These are phyloP conservation scores for Vitis hybrid DNA, from an alignment of 177 flowering plant genomes.

Conservation along the genomic window DNA sequence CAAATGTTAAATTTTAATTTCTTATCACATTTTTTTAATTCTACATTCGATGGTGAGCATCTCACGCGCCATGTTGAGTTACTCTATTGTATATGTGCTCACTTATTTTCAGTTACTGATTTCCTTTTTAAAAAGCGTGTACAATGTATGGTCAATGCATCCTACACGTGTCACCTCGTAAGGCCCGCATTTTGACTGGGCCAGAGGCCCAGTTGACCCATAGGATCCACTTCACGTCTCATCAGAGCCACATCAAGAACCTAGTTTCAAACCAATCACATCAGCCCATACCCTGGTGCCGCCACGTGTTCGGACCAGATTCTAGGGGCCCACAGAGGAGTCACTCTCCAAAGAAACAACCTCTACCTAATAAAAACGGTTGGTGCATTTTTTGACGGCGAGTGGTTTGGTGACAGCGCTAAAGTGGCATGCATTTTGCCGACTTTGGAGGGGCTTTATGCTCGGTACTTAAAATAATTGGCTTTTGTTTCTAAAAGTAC, in stretches of 20 bases:
- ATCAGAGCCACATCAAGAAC: not conserved
- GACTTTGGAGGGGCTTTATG: not conserved
- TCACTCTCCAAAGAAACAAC: not conserved
- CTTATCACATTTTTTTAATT: too few relatives aligned
- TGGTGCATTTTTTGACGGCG: not conserved
- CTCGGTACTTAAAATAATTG: not conserved
- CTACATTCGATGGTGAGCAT: too few relatives aligned
- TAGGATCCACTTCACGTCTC: not conserved
- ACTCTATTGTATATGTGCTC: not conserved
- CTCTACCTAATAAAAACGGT: not conserved
- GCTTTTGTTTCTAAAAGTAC: not conserved
- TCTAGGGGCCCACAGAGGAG: not conserved
- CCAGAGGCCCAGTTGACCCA: not conserved
- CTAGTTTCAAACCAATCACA: not conserved
- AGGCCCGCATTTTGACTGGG: constrained; percentile 13
- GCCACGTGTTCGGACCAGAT: not conserved
- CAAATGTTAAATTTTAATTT: too few relatives aligned
- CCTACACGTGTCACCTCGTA: constrained; percentile 12
- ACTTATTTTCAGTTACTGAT: not conserved
- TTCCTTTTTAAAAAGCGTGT: not conserved
- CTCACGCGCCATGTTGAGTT: not conserved
- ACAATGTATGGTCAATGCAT: not conserved
- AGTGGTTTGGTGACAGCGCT: not conserved
- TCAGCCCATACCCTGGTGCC: not conserved
- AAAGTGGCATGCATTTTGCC: not conserved